phyloP scores from a whole-genome alignment of 805 yeast genomes.

The Starmerella sp. region DNA sequence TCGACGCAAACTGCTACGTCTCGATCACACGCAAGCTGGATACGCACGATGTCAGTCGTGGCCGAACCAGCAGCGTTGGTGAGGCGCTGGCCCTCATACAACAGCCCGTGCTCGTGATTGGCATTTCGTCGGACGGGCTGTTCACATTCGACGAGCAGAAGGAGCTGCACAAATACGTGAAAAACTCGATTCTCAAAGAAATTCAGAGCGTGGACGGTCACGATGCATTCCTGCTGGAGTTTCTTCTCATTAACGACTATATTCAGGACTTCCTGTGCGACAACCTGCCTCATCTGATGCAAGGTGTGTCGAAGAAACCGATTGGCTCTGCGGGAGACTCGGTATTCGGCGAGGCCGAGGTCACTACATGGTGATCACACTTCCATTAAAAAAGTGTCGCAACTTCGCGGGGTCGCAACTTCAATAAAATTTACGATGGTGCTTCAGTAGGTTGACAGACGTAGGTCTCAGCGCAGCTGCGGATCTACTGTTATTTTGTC shows the following conservation, averaged over 20 bases:
- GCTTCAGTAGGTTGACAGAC: too few relatives aligned
- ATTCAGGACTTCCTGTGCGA: conserved; percentile 54
- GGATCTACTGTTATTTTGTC: too few relatives aligned
- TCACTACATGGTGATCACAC: conserved; percentile 67
- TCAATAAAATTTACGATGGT: too few relatives aligned
- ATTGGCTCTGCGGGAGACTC: conserved; percentile 34
- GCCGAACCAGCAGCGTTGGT: conserved; percentile 40
- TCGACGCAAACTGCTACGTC: conserved; percentile 94
- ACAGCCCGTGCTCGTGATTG: conserved; percentile 76
- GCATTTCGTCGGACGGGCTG: conserved; percentile 83
- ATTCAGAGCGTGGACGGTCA: conserved; percentile 93
- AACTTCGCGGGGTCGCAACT: background rate
- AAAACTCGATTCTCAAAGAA: conserved; percentile 53
- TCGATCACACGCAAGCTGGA: conserved; percentile 87
- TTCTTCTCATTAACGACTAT: conserved; percentile 62
- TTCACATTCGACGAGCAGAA: conserved; percentile 90
- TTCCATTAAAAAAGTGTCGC: background rate
- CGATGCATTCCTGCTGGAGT: conserved; percentile 89
- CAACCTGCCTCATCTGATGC: conserved; percentile 50
- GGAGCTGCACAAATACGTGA: conserved; percentile 62
- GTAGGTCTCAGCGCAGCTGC: too few relatives aligned
- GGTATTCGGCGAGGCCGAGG: conserved; percentile 87
- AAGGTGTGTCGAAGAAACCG: conserved; percentile 37
- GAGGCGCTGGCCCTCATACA: conserved; percentile 47
- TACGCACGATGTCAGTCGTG: conserved; percentile 87